phyloP scores from a whole-genome alignment of 2,329 filamentous ascomycete genomes.

The Trichoderma afroharzianum region DNA sequence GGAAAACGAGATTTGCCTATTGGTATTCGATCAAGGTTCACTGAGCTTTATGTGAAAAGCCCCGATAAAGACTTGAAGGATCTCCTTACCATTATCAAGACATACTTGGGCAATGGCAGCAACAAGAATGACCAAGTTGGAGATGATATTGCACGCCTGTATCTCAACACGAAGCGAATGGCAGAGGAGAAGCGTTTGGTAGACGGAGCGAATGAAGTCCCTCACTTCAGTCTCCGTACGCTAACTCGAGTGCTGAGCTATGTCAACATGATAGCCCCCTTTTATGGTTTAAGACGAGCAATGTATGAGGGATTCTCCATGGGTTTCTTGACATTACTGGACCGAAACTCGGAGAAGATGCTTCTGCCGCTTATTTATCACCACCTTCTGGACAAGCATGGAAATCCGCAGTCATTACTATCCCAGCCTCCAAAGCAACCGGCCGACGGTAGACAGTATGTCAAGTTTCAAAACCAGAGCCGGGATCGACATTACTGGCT shows the following conservation, averaged over 20 bases:
- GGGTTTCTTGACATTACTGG: conserved; percentile 90
- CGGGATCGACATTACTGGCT: conserved; percentile 82
- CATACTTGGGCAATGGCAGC: conserved; percentile 72
- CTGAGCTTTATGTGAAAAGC: conserved; percentile 89
- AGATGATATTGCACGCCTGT: conserved; percentile 79
- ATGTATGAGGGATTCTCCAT: conserved; percentile 96
- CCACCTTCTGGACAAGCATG: conserved; percentile 68
- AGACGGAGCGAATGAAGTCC: conserved; percentile 91
- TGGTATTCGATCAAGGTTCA: conserved; percentile 87
- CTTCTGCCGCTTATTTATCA: conserved; percentile 77
- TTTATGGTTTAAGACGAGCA: conserved; percentile 80
- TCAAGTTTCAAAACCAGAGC: conserved; percentile 67
- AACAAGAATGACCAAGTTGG: conserved; percentile 70
- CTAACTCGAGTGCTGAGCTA: conserved; percentile 87
- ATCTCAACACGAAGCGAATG: conserved; percentile 80
- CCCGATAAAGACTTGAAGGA: conserved; percentile 86
- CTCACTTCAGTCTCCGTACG: conserved; percentile 94
- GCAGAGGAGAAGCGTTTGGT: conserved; percentile 81
- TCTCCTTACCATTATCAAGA: conserved; percentile 80
- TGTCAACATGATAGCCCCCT: conserved; percentile 75
- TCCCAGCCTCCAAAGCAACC: conserved; percentile 76
- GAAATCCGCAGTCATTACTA: conserved; percentile 67
- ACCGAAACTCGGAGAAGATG: conserved; percentile 74
- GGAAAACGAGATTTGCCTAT: conserved; percentile 92
- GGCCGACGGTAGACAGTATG: conserved; percentile 70